phyloP scores from a whole-genome alignment of 306 rosid genomes.

The Fragaria vesca region DNA sequence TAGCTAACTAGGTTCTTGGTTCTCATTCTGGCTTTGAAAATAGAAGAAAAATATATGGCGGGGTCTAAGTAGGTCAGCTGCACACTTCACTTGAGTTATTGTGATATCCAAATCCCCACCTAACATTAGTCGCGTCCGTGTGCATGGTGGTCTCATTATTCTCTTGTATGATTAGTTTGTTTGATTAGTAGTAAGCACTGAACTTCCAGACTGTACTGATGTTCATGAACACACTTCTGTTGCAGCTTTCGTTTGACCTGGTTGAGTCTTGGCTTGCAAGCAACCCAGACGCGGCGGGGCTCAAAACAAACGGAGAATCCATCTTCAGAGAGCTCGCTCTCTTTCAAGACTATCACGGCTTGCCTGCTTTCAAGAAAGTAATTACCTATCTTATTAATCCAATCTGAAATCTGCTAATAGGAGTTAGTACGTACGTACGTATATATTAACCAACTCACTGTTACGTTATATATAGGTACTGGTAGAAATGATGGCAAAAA shows the following conservation, averaged over 20 bases:
- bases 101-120: neutral
- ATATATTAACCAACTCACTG: neutral
- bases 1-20: neutral
- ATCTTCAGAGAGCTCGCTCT: conserved; percentile 70
- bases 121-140: neutral
- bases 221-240: neutral
- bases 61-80: too few species aligned
- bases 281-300: conserved; percentile 51
- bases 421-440: neutral
- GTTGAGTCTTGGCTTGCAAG: conserved; percentile 60
- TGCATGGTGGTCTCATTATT: neutral
- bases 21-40: neutral
- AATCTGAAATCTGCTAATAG: neutral
- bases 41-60: neutral
- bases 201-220: neutral
- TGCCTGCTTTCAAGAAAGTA: conserved; percentile 71
- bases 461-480: conserved; percentile 37
- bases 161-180: neutral
- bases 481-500: conserved; percentile 57
- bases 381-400: neutral
- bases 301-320: conserved; percentile 57
- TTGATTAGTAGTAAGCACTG: neutral
- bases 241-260: conserved; percentile 74
- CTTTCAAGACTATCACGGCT: conserved; percentile 87
- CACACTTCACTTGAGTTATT: neutral